Evolutionary conservation across 139 green algal genomes (phyloP), one percentile per base, ranked within the genome.

Genomic region (Picochlorum sp.): DNA sequence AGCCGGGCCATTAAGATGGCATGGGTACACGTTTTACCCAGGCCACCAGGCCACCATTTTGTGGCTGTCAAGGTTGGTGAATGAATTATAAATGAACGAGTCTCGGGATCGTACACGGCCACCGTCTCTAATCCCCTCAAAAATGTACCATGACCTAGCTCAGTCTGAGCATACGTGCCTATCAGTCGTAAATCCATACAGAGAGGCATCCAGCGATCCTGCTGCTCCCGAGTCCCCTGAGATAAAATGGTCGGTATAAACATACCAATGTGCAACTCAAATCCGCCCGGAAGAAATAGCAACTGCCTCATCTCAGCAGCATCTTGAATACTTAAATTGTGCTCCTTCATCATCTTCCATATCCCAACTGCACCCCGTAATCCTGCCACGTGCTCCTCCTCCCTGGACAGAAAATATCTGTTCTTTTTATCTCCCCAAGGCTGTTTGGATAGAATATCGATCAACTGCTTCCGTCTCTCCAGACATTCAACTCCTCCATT

Each of bases 101-200:
- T 74, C 10, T 73, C 47, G 8, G 69, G 49, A 69, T 96, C 88
- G 62, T 90, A 97, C 3, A 89, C 95, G 3, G 90, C 90, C 6
- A 89, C 94, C 8, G 93, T 98, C 73, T 98, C 83, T 66, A 98
- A 74, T n/a, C 92, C 93, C 4, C 90, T 82, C 58, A 98, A 79
- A 80, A 96, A 97, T 18, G 93, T 96, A 61, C 92, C 89, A 66
- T 97, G 90, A 4, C 89, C 90, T 47, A 98, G 79, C 80, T 98
- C 93, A 6, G 92, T 98, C 84, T 97, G 93, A 4, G 90, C 90
- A 56, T 96, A 97, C 2, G 88, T 94, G 14, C 89, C 89, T 20
- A 96, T 85, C n/a, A 94, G 78, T 51, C 81, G 58, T 30, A 92
- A 72, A 16, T 63, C 69, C 57, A 85, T 83, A 57, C 77, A 87